Evolutionary conservation across 495 filamentous ascomycete species (phyloP).

Genomic region (Rhypophila decipiens): DNA sequence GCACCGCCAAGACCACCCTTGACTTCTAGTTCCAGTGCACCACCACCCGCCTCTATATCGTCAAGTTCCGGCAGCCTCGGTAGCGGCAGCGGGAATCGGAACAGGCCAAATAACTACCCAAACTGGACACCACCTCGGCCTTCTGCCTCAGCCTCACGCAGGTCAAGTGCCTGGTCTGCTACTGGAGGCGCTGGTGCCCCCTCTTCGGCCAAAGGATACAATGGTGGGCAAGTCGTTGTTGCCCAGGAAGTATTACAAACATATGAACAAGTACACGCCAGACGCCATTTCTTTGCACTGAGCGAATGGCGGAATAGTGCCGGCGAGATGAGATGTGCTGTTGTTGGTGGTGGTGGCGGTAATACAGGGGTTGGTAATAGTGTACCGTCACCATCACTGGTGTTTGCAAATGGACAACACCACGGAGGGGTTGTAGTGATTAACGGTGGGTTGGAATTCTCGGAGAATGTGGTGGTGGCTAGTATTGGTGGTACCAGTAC

Average conservation of each 20-base stretch:
- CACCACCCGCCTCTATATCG: neutral
- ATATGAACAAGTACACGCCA: too few species aligned
- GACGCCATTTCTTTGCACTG: slow-evolving; percentile 21
- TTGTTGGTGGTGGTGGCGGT: too few species aligned
- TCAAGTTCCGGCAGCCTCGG: neutral
- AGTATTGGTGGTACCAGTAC: neutral
- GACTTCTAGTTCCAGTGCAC: neutral
- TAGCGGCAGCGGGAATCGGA: neutral
- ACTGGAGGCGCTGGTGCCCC: too few species aligned
- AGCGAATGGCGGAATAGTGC: slow-evolving; percentile 15
- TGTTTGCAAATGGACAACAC: slow-evolving; percentile 13
- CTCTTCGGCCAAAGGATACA: too few species aligned
- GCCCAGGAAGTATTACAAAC: too few species aligned
- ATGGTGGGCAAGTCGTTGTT: too few species aligned
- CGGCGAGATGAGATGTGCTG: slow-evolving; percentile 4
- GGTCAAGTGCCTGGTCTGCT: too few species aligned
- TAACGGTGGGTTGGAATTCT: slow-evolving; percentile 14
- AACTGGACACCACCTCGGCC: too few species aligned
- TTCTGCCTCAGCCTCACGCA: too few species aligned
- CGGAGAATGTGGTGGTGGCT: neutral
- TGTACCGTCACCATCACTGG: neutral
- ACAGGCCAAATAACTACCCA: too few species aligned
- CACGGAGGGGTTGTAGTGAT: slow-evolving; percentile 13
- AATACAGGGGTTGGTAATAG: too few species aligned
- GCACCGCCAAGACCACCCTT: neutral